Evolutionary conservation across 805 yeast genomes (phyloP), one percentile per base, ranked within the genome.

Genomic region (Crinitomyces ghanaensis): DNA sequence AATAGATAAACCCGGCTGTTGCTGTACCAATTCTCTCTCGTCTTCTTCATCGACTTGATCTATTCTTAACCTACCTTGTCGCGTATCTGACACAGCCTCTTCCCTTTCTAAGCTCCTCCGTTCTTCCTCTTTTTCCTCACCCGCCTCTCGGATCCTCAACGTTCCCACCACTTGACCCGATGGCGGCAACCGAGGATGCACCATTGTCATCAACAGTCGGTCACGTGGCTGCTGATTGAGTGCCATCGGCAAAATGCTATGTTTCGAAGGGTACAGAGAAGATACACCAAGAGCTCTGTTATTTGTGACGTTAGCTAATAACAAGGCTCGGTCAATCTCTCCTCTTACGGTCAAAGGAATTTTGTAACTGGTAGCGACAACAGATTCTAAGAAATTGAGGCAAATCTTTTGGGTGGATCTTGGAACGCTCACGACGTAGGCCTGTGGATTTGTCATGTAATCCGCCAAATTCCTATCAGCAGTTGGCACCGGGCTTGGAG

Each of bases 161-260:
- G n/a, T n/a, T n/a, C n/a, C n/a, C n/a, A n/a, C n/a, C n/a, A n/a
- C n/a, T n/a, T n/a, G n/a, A n/a, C n/a, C 34, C 13, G 38, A 31
- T n/a, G 51, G 50, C 3, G 95, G 94, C 44, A 83, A 70, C 46
- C 91, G 64, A 26, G 95, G 93, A 46, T 79, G 78, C 34, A 72
- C 66, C 44, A 82, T 18, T 13, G 35, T 62, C 1, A 78, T 62
- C 47, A 81, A 71, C 26, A 76, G 50, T 14, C 70, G 67, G 46
- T 73, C 71, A 26, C 59, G 53, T 9, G 65, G 54, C 3, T 63
- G 63, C 25, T 79, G 48, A 2, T 62, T 57, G 8, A 72, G 54
- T 1, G 79, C 77, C 37, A 86, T 72, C 6, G 95, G 94, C 39
- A 81, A 60, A 19, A 81, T 63, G 9, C 84, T 75, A 26, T 69